Evolutionary conservation across 75 land plant species (phyloP).

Genomic region (Selaginella tamariscina): DNA sequence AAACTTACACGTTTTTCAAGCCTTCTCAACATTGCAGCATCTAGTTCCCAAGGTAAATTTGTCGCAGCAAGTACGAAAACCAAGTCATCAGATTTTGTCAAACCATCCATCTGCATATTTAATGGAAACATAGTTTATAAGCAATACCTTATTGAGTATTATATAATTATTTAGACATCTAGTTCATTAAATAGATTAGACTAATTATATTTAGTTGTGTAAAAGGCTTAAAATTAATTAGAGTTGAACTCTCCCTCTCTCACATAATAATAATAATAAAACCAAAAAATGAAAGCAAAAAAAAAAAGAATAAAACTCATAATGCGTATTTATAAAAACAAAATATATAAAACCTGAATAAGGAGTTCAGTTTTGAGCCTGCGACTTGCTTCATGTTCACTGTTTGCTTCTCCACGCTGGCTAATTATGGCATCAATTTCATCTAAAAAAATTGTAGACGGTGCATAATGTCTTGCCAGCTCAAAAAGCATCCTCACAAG

Average conservation of each 20-base stretch:
- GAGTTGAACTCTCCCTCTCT: background rate
- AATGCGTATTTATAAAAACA: background rate
- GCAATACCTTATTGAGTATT: no score
- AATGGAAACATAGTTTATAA: background rate
- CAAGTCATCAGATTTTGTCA: slow-evolving; percentile 66
- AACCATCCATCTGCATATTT: slow-evolving; percentile 84
- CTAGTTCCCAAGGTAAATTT: slow-evolving; percentile 94
- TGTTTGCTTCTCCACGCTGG: slow-evolving; percentile 89
- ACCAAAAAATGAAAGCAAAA: background rate
- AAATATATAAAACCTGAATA: slow-evolving; percentile 50
- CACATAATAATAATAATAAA: background rate
- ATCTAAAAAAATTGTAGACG: slow-evolving; percentile 93
- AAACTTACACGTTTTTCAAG: slow-evolving; percentile 80
- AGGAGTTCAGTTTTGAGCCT: slow-evolving; percentile 95
- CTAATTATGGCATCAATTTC: slow-evolving; percentile 97
- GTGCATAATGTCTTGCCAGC: slow-evolving; percentile 94
- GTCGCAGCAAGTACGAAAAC: slow-evolving; percentile 97
- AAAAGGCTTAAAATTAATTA: no score
- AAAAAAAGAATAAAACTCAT: background rate
- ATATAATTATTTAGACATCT: no score
- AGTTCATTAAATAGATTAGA: no score
- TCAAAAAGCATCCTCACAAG: slow-evolving; percentile 79
- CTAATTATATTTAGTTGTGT: no score
- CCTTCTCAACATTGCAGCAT: slow-evolving; percentile 94
- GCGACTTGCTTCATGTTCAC: slow-evolving; percentile 98